phyloP scores from a whole-genome alignment of 2,329 filamentous ascomycete species.

The Microthyrium microscopicum region DNA sequence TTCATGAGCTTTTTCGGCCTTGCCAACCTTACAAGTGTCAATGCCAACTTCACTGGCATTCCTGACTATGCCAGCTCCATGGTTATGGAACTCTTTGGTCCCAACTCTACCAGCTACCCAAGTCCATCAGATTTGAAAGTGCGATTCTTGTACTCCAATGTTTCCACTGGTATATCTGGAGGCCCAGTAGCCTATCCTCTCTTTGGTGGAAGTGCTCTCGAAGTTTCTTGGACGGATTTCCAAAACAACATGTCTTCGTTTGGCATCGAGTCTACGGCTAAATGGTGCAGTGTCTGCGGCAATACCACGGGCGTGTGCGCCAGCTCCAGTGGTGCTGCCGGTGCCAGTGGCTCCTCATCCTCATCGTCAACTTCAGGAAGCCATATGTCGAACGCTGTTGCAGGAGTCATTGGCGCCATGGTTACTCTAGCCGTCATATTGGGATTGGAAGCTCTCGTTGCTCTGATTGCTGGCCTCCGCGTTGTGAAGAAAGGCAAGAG shows the following conservation, averaged over 20 bases:
- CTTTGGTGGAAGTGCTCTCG: conserved; percentile 37
- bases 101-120: conserved; percentile 20
- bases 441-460: conserved; percentile 32
- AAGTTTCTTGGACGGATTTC: conserved; percentile 56
- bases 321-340: conserved; percentile 14
- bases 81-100: conserved; percentile 51
- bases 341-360: conserved; percentile 12
- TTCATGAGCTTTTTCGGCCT: conserved; percentile 48
- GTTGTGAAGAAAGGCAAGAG: conserved; percentile 7
- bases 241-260: conserved; percentile 45
- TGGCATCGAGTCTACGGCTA: conserved; percentile 42
- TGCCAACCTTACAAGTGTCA: conserved; percentile 31
- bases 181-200: conserved; percentile 40
- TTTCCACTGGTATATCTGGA: conserved; percentile 30
- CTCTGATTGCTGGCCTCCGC: conserved; percentile 10
- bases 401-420: conserved; percentile 63
- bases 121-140: conserved; percentile 34
- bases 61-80: conserved; percentile 75
- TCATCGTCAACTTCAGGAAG: conserved; percentile 14
- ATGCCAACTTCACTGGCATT: conserved; percentile 53
- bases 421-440: conserved; percentile 49
- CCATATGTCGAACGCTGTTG: conserved; percentile 52
- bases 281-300: conserved; percentile 64
- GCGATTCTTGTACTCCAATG: conserved; percentile 47
- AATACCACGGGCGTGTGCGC: conserved; percentile 54